These are phyloP conservation scores for Heterotrichella gracilis DNA, from an alignment of 352 stramenopile genomes.

Conservation along the genomic window DNA sequence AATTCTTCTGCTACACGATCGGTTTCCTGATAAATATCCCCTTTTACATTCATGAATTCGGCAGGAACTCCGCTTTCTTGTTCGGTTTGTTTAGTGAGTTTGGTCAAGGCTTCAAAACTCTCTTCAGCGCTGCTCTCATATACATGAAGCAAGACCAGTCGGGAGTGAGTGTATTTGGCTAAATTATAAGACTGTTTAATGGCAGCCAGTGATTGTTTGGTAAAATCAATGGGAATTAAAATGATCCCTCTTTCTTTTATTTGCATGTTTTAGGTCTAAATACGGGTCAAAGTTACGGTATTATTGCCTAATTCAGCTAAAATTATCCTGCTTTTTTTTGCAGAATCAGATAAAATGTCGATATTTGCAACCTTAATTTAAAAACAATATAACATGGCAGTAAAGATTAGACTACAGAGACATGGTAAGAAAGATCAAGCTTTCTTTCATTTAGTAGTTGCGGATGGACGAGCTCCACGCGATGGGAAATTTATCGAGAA, in stretches of 20 bases:
- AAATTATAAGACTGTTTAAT: not conserved
- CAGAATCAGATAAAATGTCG: not conserved
- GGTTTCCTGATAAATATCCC: not conserved
- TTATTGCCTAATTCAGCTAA: too few relatives aligned
- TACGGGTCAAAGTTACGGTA: too few relatives aligned
- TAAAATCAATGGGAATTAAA: not conserved
- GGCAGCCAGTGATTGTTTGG: not conserved
- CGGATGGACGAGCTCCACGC: constrained; percentile 29
- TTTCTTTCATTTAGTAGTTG: constrained; percentile 44
- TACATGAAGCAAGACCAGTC: not conserved
- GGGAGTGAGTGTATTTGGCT: not conserved
- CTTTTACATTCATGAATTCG: constrained; percentile 8
- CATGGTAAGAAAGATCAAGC: constrained; percentile 22
- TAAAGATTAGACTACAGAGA: constrained; percentile 10
- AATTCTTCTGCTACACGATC: not conserved
- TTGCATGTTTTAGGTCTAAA: not conserved
- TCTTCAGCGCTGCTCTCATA: not conserved
- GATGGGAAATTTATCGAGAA: constrained; percentile 32
- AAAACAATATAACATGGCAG: constrained; percentile 11
- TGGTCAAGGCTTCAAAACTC: not conserved
- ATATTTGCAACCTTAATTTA: constrained; percentile 6
- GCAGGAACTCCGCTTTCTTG: not conserved
- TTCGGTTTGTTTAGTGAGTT: not conserved
- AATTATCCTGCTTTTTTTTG: too few relatives aligned
- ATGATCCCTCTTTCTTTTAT: not conserved